Evolutionary conservation across 192 early-diverging fungal species (phyloP).

Genomic region (Umbelopsis sp.): DNA sequence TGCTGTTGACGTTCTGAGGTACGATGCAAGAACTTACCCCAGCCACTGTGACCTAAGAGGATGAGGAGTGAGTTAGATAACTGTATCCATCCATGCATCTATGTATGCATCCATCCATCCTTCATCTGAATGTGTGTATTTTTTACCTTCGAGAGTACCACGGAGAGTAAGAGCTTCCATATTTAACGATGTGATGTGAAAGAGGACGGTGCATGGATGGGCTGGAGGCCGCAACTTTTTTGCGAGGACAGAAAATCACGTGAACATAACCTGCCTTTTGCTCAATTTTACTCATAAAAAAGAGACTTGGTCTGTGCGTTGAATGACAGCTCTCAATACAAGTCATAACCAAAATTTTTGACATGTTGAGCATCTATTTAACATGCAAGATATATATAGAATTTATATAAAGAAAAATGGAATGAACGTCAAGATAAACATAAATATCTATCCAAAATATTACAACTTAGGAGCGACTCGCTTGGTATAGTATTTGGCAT

Average conservation of each 20-base stretch:
- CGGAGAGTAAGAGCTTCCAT: conserved; percentile 39
- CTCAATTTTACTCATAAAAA: too few species aligned
- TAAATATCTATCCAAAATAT: neutral
- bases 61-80: neutral
- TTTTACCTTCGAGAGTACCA: conserved; percentile 40
- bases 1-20: neutral
- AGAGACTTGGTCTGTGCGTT: too few species aligned
- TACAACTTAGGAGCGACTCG: neutral
- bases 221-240: neutral
- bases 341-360: too few species aligned
- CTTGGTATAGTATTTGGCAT: neutral
- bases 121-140: neutral
- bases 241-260: neutral
- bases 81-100: conserved; percentile 33
- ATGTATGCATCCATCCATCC: conserved; percentile 29
- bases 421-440: neutral
- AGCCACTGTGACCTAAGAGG: conserved; percentile 38
- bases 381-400: too few species aligned
- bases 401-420: too few species aligned
- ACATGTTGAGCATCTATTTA: too few species aligned
- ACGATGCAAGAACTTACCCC: conserved; percentile 28
- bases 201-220: conserved; percentile 12
- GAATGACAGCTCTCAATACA: too few species aligned
- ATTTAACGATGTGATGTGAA: conserved; percentile 23
- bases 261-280: neutral